Conservation (phyloP, 345 rosid species). For the Erucastrum elatum region DNA sequence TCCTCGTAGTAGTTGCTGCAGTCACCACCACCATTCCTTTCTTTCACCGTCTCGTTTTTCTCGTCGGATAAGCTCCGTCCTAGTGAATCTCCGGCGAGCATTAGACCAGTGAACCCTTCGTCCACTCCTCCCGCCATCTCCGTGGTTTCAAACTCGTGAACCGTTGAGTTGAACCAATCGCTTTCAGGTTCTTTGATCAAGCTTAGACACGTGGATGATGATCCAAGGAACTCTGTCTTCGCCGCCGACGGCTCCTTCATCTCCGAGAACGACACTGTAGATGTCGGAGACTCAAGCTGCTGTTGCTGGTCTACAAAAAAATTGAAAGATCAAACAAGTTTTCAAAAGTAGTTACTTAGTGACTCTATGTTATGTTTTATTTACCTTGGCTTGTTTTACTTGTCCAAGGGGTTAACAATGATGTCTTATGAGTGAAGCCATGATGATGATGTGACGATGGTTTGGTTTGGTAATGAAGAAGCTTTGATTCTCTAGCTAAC, state of each 20-base stretch:
- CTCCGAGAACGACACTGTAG: background rate
- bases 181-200: constrained; percentile 61
- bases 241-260: constrained; percentile 32
- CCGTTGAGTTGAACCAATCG: constrained; percentile 53
- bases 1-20: constrained; percentile 58
- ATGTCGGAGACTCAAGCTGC: background rate
- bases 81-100: constrained; percentile 55
- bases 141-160: constrained; percentile 28
- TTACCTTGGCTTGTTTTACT: constrained; percentile 35
- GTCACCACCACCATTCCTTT: constrained; percentile 33
- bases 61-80: constrained; percentile 29
- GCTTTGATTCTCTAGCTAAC: background rate
- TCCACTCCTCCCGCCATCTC: constrained; percentile 10
- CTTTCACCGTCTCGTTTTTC: constrained; percentile 28
- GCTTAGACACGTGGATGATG: constrained; percentile 49
- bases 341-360: background rate
- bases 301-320: background rate
- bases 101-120: constrained; percentile 77
- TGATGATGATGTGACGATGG: constrained; percentile 32
- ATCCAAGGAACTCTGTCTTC: background rate
- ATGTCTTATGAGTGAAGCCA: constrained; percentile 24
- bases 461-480: background rate
- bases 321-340: constrained; percentile 4
- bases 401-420: constrained; percentile 21
- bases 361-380: background rate